Evolutionary conservation across 495 filamentous ascomycete species (phyloP).

Genomic region (Xylaria sp.): DNA sequence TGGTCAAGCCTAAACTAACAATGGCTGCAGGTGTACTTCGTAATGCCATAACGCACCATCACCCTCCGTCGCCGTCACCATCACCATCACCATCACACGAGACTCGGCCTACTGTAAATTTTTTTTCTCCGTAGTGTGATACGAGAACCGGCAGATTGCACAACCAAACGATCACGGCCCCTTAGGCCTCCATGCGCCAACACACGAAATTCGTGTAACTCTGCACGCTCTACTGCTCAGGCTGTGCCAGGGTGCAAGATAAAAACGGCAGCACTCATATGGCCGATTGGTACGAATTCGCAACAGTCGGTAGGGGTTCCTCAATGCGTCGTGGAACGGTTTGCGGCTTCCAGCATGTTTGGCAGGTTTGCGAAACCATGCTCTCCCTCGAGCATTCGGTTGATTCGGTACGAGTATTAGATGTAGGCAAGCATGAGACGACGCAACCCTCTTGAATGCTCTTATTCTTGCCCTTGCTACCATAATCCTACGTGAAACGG

Average conservation of each 20-base stretch:
- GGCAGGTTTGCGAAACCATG: not conserved
- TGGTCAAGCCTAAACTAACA: not conserved
- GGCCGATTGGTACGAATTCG: not conserved
- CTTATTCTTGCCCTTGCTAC: not conserved
- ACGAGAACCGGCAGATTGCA: slow-evolving; percentile 1
- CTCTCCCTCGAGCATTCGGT: not conserved
- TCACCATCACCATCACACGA: not conserved
- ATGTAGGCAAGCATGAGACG: not conserved
- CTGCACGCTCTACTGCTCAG: not conserved
- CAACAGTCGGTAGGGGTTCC: not conserved
- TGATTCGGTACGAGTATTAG: not conserved
- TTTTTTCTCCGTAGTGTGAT: not conserved
- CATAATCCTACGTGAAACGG: not conserved
- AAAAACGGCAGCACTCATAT: not conserved
- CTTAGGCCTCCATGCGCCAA: not conserved
- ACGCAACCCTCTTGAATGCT: not conserved
- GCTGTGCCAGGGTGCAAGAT: not conserved
- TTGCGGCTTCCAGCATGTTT: not conserved
- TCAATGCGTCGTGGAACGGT: not conserved
- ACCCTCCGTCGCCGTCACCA: not conserved
- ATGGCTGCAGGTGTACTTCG: not conserved
- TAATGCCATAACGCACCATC: not conserved
- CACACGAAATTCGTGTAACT: not conserved
- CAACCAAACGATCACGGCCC: not conserved
- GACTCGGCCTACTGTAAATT: not conserved